Base-by-base conservation (phyloP, 2,329 filamentous ascomycete species). In the Akanthomyces dipterigenus region DNA sequence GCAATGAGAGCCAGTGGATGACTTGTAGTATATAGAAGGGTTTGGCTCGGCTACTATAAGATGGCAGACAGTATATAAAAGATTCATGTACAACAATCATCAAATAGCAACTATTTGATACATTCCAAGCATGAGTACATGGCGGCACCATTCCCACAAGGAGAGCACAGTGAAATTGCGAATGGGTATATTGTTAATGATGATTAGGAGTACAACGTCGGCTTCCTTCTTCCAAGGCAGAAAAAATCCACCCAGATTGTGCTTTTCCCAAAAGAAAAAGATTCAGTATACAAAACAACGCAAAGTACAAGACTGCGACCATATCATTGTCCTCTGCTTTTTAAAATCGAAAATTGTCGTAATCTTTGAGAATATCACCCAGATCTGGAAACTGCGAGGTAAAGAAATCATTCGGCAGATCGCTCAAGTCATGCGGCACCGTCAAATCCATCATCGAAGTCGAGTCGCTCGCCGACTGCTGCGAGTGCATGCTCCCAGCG, bases 291-390 rank as follows among this genome's bases (percentile, higher is more conserved):
- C 20, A 36, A 43, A 34, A 34, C 42, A 16, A 31, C 31, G 11
- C n/a, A 34, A 8, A 34, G 11, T 34, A 8, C 31, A 11, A 34
- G 7, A 5, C 28, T 9, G 31, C 31, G 11, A 34, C 31, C 31
- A 7, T 34, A 2, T 7, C 31, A 7, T 16, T 16, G 3, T 16
- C 36, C 5, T 3, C 5, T 12, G 14, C 40, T 2, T 28, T 22
- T 61, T 24, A 61, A 31, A 61, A 61, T 8, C 59, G 51, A 55
- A 61, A 61, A 7, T 61, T 61, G 36, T 61, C 51, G 16, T 56
- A 55, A 26, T 61, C 59, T 14, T 61, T 61, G 24, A 61, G 43
- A 55, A 61, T 61, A n/a, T 61, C 59, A 6, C 59, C 45, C 9
- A 61, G 26, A 20, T 61, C 59, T 3, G 59, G 46, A 56, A 61